A percentile compares a stretch with the other conserved stretches of the same genome.
phyloP scores from a whole-genome alignment of 805 yeast species.

The Yamadazyma endophytica region DNA sequence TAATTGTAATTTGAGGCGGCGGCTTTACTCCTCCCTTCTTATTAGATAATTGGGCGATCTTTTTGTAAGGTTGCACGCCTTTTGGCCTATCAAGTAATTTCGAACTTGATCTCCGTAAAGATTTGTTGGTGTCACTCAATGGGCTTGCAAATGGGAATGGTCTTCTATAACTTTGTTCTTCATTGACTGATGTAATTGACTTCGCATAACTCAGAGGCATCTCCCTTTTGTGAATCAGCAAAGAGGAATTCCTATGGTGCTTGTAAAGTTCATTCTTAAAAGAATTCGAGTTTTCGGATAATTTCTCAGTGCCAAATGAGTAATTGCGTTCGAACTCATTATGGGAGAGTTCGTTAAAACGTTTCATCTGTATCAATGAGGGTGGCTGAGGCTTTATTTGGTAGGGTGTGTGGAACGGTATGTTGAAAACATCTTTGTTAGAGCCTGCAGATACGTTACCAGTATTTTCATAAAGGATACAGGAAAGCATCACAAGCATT shows the following conservation, averaged over 20 bases:
- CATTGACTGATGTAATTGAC: constrained; percentile 15
- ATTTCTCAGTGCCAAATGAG: constrained; percentile 7
- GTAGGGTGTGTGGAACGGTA: constrained; percentile 49
- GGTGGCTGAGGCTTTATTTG: constrained; percentile 12
- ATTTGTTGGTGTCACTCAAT: not conserved
- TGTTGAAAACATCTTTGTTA: constrained; percentile 18
- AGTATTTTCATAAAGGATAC: constrained; percentile 54
- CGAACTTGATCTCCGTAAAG: not conserved
- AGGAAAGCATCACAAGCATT: constrained; percentile 86
- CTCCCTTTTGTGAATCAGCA: constrained; percentile 4
- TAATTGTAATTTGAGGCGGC: constrained; percentile 36
- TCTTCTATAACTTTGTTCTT: constrained; percentile 7
- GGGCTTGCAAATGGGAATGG: constrained; percentile 4
- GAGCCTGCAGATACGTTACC: constrained; percentile 15
- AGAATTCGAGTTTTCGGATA: constrained; percentile 2
- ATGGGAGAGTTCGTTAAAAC: constrained; percentile 5
- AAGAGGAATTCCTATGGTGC: constrained; percentile 6
- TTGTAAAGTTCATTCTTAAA: not conserved
- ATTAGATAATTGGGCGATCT: too few species aligned
- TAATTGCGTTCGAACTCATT: constrained; percentile 1
- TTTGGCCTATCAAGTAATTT: constrained; percentile 2
- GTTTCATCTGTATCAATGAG: constrained; percentile 12
- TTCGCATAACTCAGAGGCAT: constrained; percentile 10
- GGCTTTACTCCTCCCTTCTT: constrained; percentile 16
- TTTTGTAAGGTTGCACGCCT: constrained; percentile 6